Base-by-base conservation (phyloP, 2,329 filamentous ascomycete species). In the Aspergillus udagawae region DNA sequence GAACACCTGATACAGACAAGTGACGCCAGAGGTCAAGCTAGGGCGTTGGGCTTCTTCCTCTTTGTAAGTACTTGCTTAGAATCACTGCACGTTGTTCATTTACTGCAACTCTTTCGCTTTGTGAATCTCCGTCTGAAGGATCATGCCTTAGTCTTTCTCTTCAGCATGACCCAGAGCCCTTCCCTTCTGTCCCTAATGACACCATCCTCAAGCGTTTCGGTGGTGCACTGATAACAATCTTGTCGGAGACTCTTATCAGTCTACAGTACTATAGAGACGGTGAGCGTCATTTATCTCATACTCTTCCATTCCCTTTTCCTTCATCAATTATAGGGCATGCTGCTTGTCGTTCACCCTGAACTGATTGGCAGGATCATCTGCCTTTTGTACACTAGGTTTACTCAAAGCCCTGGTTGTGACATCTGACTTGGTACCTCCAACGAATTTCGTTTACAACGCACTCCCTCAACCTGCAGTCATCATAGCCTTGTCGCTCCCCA, bases 1-100 rank as follows among this genome's bases (percentile, higher is more conserved):
- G 56, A 57, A 56, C 63, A 65, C 63, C 60, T 66, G 65, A 67
- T 67, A 65, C 56, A 35, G 55, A 57, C 60, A 47, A 66, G 60
- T 67, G 65, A 67, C 65, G 65, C 63, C 65, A 66, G 63, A 58
- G 35, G 51, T 23, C 49, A 42, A 45, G n/a, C 42, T 23, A 45
- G 42, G 42, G 20, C 42, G 42, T 45, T 45, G 8, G 42, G 21
- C n/a, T 23, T 38, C 5, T 38, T 38, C 32, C 32, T 38, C 32
- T 38, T 6, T 38, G 12, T 17, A 38, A 17, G 32, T 38, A 38
- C 32, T 38, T 61, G 52, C 57, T 42, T 58, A 54, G 53, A 47
- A 21, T 45, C 42, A 45, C n/a, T 45, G 42, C 42, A 45, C 8
- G 10, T 47, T 47, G n/a, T 14, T 47, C 21, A 47, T 23, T 23